Evolutionary conservation across 2,329 filamentous ascomycete species (phyloP).

Genomic region (Pseudogymnoascus sp.): DNA sequence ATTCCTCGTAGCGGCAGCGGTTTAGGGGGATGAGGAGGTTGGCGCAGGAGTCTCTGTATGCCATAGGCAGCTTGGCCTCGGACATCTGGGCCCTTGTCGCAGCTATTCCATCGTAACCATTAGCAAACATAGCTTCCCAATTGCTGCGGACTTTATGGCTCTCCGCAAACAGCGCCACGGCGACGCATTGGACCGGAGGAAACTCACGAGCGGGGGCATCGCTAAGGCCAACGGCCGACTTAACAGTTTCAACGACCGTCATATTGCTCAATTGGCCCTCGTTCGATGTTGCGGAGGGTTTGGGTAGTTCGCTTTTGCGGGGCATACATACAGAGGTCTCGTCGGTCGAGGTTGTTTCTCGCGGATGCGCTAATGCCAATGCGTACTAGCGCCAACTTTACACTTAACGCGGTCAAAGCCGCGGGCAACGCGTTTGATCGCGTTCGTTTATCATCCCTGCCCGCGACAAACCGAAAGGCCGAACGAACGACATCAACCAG

Average conservation of each 20-base stretch:
- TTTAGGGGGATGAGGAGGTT: conserved; percentile 93
- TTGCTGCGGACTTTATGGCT: conserved; percentile 17
- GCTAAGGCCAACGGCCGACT: conserved; percentile 39
- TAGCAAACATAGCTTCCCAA: conserved; percentile 11
- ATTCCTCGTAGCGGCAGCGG: conserved; percentile 83
- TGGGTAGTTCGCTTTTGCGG: conserved; percentile 6
- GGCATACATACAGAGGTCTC: not conserved
- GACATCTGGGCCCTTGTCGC: conserved; percentile 90
- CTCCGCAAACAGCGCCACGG: conserved; percentile 24
- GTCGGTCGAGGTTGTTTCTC: conserved; percentile 6
- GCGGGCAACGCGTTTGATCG: conserved; percentile 1
- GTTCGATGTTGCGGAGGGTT: conserved; percentile 2
- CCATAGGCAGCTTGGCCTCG: conserved; percentile 75
- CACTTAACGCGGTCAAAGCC: conserved; percentile 8
- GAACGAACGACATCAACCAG: not conserved
- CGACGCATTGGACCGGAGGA: conserved; percentile 2
- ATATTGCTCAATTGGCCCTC: conserved; percentile 25
- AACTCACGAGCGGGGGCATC: conserved; percentile 23
- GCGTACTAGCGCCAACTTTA: not conserved
- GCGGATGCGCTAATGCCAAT: not conserved
- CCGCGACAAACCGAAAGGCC: conserved; percentile 3
- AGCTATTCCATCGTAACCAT: conserved; percentile 36
- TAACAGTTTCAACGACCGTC: conserved; percentile 40
- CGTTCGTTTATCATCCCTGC: conserved; percentile 3
- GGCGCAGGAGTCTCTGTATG: conserved; percentile 93